These are phyloP conservation scores for Neurospora intermedia DNA, from an alignment of 495 filamentous ascomycete genomes.

Conservation along the genomic window DNA sequence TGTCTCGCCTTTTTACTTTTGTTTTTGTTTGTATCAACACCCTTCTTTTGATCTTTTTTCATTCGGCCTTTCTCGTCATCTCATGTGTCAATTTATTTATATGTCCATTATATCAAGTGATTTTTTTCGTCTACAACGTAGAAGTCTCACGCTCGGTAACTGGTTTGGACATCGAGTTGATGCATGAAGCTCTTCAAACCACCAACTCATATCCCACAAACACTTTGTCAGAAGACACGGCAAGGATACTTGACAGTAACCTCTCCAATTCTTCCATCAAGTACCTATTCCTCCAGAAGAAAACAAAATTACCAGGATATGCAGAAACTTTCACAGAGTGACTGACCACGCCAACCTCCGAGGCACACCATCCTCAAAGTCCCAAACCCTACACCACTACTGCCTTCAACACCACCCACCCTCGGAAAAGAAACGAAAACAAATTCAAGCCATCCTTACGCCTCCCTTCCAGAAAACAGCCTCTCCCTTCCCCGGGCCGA, in stretches of 20 bases:
- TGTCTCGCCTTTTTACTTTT: no score
- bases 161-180: background rate
- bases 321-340: background rate
- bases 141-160: background rate
- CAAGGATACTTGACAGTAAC: background rate
- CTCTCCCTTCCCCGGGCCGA: background rate
- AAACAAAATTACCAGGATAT: background rate
- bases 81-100: background rate
- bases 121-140: background rate
- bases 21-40: background rate
- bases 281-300: background rate
- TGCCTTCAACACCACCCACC: background rate
- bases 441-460: background rate
- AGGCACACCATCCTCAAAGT: background rate
- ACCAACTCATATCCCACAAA: background rate
- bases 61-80: background rate
- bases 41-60: background rate
- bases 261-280: background rate
- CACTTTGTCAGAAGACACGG: background rate
- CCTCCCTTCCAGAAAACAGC: background rate
- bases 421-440: background rate
- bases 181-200: background rate
- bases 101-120: no score
- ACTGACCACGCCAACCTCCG: background rate
- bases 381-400: background rate